Evolutionary conservation across 768 basidiomycete genomes (phyloP).

Genomic region (Clathrus columnatus): DNA sequence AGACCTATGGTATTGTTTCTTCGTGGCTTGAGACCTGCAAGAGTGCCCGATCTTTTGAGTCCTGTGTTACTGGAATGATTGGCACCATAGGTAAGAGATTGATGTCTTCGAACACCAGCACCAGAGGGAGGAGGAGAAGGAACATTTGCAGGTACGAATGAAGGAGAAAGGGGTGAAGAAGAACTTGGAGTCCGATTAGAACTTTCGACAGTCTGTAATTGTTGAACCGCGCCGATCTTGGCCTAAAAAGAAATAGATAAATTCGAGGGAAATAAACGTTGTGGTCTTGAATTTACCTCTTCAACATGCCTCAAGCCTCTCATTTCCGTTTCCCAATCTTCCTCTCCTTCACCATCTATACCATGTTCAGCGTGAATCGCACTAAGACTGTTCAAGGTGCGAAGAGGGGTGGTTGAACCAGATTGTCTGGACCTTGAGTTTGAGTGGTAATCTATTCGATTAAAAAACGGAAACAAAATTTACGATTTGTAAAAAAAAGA

Average conservation of each 20-base stretch:
- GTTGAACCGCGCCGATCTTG: conserved; percentile 19
- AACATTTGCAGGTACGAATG: conserved; percentile 41
- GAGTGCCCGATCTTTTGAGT: conserved; percentile 69
- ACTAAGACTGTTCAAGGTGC: conserved; percentile 71
- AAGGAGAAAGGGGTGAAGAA: conserved; percentile 54
- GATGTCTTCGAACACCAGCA: conserved; percentile 68
- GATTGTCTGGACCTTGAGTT: conserved; percentile 28
- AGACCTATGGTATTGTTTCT: conserved; percentile 10
- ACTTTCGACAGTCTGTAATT: conserved; percentile 36
- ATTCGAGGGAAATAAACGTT: conserved; percentile 7
- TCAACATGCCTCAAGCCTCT: conserved; percentile 52
- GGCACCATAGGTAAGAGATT: conserved; percentile 51
- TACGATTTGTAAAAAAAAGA: background rate
- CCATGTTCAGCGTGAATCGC: conserved; percentile 58
- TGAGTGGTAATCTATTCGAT: conserved; percentile 5
- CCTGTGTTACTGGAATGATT: conserved; percentile 26
- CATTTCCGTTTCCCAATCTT: conserved; percentile 73
- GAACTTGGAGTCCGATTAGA: conserved; percentile 32
- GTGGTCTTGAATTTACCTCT: conserved; percentile 49
- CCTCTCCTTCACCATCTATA: conserved; percentile 63
- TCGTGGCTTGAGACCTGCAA: conserved; percentile 42
- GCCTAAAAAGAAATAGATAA: conserved; percentile 17
- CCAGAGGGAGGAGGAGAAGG: conserved; percentile 47
- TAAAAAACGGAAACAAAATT: conserved; percentile 4
- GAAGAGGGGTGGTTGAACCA: conserved; percentile 53